Conservation (phyloP, 2,329 filamentous ascomycete species). For the Penicillium sp. region DNA sequence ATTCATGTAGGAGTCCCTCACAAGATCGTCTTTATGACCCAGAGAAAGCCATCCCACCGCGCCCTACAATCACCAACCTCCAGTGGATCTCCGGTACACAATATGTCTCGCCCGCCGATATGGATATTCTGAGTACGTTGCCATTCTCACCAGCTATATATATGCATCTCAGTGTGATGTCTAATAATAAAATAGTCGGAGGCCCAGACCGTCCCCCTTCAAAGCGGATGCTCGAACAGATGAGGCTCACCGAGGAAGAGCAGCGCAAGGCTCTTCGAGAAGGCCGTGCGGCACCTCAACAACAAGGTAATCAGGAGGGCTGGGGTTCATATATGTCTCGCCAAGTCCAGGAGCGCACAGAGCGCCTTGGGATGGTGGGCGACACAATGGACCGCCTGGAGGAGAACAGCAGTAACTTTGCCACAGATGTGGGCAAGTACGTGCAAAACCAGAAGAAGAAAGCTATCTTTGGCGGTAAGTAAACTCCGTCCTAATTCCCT, state of each 20-base stretch:
- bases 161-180: not conserved
- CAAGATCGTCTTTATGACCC: constrained; percentile 80
- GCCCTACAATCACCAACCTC: constrained; percentile 90
- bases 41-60: constrained; percentile 68
- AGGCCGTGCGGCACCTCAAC: constrained; percentile 34
- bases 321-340: constrained; percentile 79
- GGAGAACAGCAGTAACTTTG: constrained; percentile 78
- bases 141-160: not conserved
- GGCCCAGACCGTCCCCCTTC: constrained; percentile 84
- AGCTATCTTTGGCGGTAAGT: constrained; percentile 66
- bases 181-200: constrained; percentile 56
- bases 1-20: constrained; percentile 41
- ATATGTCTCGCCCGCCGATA: constrained; percentile 79
- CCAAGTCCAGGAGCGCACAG: constrained; percentile 86
- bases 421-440: constrained; percentile 84
- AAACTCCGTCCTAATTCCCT: not conserved
- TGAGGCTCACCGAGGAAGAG: constrained; percentile 67
- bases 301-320: constrained; percentile 58
- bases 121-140: constrained; percentile 72
- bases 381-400: constrained; percentile 83
- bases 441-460: constrained; percentile 85
- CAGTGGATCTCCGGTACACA: constrained; percentile 98
- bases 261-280: constrained; percentile 35
- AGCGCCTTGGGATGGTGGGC: constrained; percentile 77
- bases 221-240: constrained; percentile 81